Evolutionary conservation across 768 basidiomycete species (phyloP), one percentile per base, ranked within the genome.

Genomic region (Tulasnella sp.): DNA sequence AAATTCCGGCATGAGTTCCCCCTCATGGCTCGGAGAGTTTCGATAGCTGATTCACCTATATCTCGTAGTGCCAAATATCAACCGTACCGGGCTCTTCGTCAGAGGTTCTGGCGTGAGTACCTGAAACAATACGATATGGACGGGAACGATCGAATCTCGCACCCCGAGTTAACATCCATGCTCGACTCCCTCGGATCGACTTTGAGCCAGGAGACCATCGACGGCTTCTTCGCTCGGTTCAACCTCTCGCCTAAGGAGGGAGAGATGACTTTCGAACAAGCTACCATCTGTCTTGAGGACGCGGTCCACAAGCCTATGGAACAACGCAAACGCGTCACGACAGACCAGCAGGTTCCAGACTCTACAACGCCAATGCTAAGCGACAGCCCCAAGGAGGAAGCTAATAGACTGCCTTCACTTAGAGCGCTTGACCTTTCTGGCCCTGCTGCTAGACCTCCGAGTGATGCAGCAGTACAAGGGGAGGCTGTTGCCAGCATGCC

Each of bases 121-220:
- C 87, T 97, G 52, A 88, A 88, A 72, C 93, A 97, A 79, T 99
- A 98, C 83, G 96, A 97, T 79, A 87, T 91, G 0, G 95, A 97
- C 82, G 93, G 96, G 77, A 92, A 90, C 0, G 84, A 85, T 31
- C 82, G 87, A 1, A 83, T 96, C 52, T 95, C 94, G 0, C 90
- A 91, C 78, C 84, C 97, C 75, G 97, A 98, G 82, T 86, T 97
- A 36, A 93, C 91, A 0, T 93, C 93, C 14, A 96, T 98, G 93
- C 91, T 99, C 64, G 97, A 99, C 84, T 97, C 97, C 1, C 90
- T 99, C 45, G 96, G 96, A 6, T 97, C 96, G 4, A 98, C 96
- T 0, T 88, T 98, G 71, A 92, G 92, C 8, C 84, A 83, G 0
- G 85, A 89, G 67, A 99, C 97, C 1, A 85, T 97, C 76, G 87